Evolutionary conservation across 2,329 filamentous ascomycete genomes (phyloP).

Genomic region (Pseudopithomyces chartarum): DNA sequence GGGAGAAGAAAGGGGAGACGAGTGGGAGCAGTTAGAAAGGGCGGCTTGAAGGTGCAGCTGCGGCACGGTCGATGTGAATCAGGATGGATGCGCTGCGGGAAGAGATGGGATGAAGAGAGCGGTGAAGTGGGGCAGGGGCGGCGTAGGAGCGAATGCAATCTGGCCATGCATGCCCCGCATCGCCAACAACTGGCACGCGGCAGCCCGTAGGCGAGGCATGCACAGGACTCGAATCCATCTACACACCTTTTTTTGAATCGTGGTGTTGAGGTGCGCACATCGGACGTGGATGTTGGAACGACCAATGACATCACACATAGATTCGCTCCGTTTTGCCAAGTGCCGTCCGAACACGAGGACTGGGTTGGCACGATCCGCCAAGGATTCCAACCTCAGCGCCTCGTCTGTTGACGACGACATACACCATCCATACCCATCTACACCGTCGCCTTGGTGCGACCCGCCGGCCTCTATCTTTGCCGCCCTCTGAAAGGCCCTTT

Average conservation of each 20-base stretch:
- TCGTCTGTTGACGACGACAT: background rate
- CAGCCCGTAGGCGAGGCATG: no score
- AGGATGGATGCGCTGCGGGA: background rate
- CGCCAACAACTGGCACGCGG: no score
- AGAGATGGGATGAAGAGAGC: background rate
- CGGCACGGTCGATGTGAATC: background rate
- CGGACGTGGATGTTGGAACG: background rate
- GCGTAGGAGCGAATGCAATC: no score
- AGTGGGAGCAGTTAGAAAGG: no score
- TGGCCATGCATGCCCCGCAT: no score
- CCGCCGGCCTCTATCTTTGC: background rate
- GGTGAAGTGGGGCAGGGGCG: background rate
- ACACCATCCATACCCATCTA: background rate
- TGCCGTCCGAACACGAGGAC: background rate
- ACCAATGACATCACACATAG: background rate
- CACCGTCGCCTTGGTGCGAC: background rate
- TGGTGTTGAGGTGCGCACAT: background rate
- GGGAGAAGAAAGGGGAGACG: background rate
- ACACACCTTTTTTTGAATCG: background rate
- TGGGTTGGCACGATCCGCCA: background rate
- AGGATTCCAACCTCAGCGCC: background rate
- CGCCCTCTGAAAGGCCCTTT: background rate
- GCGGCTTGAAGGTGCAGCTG: background rate
- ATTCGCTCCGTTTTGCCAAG: background rate
- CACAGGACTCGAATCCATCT: no score